A percentile compares a stretch with the other conserved stretches of the same genome.
These are phyloP conservation scores for Alectoria sarmentosa DNA, from an alignment of 495 filamentous ascomycete genomes.

Conservation along the genomic window DNA sequence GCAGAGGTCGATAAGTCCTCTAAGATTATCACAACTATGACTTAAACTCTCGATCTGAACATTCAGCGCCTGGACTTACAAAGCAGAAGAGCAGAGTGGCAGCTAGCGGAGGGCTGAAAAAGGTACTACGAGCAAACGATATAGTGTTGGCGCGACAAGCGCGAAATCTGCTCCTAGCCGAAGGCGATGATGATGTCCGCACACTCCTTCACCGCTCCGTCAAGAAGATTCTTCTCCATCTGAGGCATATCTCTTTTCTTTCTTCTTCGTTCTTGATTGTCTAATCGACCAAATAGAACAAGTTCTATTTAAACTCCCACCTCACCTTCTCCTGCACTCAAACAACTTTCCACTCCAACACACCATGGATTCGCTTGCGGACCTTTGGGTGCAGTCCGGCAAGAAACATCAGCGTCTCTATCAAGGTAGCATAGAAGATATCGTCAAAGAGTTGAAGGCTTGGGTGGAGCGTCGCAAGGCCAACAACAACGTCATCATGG, in stretches of 20 bases:
- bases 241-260: background rate
- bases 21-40: background rate
- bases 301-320: background rate
- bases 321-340: background rate
- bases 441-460: background rate
- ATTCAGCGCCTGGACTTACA: background rate
- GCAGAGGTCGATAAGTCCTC: background rate
- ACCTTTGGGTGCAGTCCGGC: background rate
- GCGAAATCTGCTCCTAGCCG: background rate
- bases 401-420: background rate
- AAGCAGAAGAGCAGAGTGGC: background rate
- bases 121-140: background rate
- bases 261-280: background rate
- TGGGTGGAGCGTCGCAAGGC: background rate
- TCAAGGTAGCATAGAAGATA: background rate
- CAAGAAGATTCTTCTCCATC: background rate
- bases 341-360: background rate
- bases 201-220: background rate
- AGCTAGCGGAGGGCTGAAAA: background rate
- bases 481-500: background rate
- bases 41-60: background rate
- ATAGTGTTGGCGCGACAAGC: background rate
- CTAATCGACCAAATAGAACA: background rate
- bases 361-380: background rate
- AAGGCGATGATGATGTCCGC: background rate